Evolutionary conservation across 2,329 filamentous ascomycete genomes (phyloP), one percentile per base, ranked within the genome.

Genomic region (Hypomyces rosellus): DNA sequence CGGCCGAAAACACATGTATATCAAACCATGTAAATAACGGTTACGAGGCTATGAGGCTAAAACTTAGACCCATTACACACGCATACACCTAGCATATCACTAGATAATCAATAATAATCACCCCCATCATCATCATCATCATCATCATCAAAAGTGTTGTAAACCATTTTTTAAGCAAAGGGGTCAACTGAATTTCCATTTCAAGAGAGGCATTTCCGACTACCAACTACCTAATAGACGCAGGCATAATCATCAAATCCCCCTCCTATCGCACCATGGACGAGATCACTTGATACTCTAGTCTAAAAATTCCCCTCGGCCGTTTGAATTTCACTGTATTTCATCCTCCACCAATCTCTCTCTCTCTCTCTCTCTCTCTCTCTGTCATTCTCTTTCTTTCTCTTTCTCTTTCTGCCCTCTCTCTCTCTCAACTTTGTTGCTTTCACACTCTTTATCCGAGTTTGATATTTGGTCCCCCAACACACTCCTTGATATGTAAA

Each of bases 261-360:
- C n/a, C 20, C 42, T 8, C 22, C 50, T 47, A 45, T 53, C 54
- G 54, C 50, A 54, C 25, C 40, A 46, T 48, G 42, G 54, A 59
- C 55, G 60, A 63, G 61, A 51, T 66, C 64, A 66, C 64, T 66
- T 66, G 64, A 66, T 61, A 54, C 60, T 64, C 61, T 60, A 58
- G 55, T 60, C 54, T 44, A 47, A 15, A 20, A 45, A 49, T 40
- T 34, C 36, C 38, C 36, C 36, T 16, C 16, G 41, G 40, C 45
- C 38, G 16, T 14, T 44, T 45, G 38, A 44, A 16, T 42, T 46
- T 45, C 30, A 25, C 36, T 20, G 43, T 15, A 38, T 50, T 43
- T 46, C 44, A 30, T 50, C 13, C 36, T 40, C 22, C 46, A 15
- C 25, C 25, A 30, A 30, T 30, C 3, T 30, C 9, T 30, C 25